Percentiles rank a stretch among this genome's conserved stretches.
phyloP scores from a whole-genome alignment of 2,329 filamentous ascomycete genomes.

The Alternaria triticina region DNA sequence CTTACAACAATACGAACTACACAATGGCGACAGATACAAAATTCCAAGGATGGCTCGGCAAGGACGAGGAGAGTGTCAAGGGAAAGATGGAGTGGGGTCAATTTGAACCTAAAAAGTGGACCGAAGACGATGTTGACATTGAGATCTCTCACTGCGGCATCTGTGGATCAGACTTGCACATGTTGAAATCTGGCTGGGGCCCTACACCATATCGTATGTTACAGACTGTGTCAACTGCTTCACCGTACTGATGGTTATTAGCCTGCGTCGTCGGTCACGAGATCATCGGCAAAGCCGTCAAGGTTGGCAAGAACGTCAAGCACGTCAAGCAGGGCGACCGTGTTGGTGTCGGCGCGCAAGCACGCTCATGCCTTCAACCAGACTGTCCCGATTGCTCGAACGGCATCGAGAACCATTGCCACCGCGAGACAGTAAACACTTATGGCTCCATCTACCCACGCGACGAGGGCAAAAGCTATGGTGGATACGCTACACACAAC shows the following conservation, averaged over 20 bases:
- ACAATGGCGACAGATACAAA: constrained; percentile 28
- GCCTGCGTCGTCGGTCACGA: constrained; percentile 54
- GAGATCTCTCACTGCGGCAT: constrained; percentile 50
- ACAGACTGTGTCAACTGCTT: background rate
- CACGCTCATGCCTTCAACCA: constrained; percentile 52
- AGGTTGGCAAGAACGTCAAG: constrained; percentile 53
- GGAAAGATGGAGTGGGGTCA: constrained; percentile 63
- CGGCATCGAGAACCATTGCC: constrained; percentile 58
- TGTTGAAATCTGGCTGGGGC: constrained; percentile 48
- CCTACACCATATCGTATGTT: constrained; percentile 31
- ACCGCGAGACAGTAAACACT: constrained; percentile 48
- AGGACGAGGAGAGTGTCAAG: constrained; percentile 55
- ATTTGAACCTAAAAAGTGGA: constrained; percentile 55
- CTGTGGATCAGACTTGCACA: constrained; percentile 46
- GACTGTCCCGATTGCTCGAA: constrained; percentile 55
- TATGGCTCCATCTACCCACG: constrained; percentile 55
- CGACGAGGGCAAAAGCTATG: constrained; percentile 66
- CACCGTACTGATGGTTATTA: constrained; percentile 32
- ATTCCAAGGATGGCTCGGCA: constrained; percentile 64
- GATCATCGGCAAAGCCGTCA: constrained; percentile 49
- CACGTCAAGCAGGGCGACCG: constrained; percentile 67
- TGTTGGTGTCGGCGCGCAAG: constrained; percentile 59
- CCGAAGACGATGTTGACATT: constrained; percentile 69
- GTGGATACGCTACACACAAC: constrained; percentile 69
- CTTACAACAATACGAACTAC: background rate